Base-by-base conservation (phyloP, 2,329 filamentous ascomycete genomes). In the Incumbomyces lentus region DNA sequence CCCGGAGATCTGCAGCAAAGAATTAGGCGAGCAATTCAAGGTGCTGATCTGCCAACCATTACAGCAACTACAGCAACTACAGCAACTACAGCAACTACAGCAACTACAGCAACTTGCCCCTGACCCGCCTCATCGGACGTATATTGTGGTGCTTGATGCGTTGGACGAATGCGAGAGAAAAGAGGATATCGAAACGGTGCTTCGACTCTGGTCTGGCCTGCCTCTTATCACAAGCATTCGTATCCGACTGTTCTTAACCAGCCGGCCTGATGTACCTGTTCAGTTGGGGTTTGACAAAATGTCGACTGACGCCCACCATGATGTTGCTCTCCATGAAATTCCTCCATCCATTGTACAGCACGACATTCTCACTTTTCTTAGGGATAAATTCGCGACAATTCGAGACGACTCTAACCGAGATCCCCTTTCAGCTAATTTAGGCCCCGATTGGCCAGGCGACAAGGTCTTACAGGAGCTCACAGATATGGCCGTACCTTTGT, bases 91-190 rank as follows among this genome's bases (percentile, higher is more conserved):
- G 33, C 61, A 58, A 14, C 33, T 26, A 26, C 22, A 26, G 22
- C 22, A 26, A 26, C 22, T 63, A 42, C 19, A 42, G 38, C 16
- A 16, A 46, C n/a, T 26, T 30, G 35, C 31, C 30, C 40, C 17
- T 34, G 26, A 13, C 16, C 19, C 26, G 48, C 2, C 41, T 13
- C 33, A 45, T 39, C 22, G 35, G 46, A 48, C 40, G 10, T 34
- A 50, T 7, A 42, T 60, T 26, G 30, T 63, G 13, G 52, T 62
- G 4, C 50, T 63, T 38, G 59, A 63, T 49, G 58, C 60, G 11
- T 47, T 62, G 11, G 59, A 65, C 43, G 58, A 63, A 47, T 59
- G 52, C 39, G 55, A 60, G 18, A 50, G 56, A 32, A 19, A 53
- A n/a, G 51, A 59, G 22, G 51, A 59, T 19, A 43, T 60, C 1